These are phyloP conservation scores for Gracilaria gracilis DNA, from an alignment of 23 red algal species.

Conservation along the genomic window DNA sequence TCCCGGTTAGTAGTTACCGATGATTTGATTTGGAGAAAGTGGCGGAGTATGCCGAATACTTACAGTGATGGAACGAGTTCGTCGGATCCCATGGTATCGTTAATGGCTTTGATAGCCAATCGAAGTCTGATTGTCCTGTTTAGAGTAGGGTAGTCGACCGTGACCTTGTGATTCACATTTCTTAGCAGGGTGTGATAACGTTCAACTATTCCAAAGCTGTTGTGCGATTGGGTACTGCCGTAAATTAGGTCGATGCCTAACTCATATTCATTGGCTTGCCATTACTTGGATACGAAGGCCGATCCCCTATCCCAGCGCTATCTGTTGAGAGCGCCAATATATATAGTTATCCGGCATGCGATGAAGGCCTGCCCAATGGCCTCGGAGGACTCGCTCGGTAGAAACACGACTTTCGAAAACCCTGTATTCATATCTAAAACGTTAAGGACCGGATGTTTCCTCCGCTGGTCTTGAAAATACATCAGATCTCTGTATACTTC, in stretches of 20 bases:
- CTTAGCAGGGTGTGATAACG: neutral
- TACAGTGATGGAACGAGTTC: neutral
- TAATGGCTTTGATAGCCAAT: neutral
- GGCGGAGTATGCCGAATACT: neutral
- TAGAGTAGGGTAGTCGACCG: neutral
- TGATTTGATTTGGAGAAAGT: neutral
- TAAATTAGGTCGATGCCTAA: neutral
- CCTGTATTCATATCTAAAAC: conserved; percentile 33
- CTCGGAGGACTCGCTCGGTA: neutral
- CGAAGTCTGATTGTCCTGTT: neutral
- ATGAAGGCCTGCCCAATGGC: conserved; percentile 28
- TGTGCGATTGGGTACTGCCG: neutral
- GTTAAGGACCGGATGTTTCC: neutral
- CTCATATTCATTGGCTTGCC: neutral
- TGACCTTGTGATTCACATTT: neutral
- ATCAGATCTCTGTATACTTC: neutral
- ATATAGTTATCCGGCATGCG: conserved; percentile 17
- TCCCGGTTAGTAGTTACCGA: neutral
- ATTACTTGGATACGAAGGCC: neutral
- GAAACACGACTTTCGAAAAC: neutral
- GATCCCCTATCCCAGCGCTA: neutral
- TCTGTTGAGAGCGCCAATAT: conserved; percentile 19
- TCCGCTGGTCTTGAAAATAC: neutral
- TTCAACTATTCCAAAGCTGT: too few relatives aligned
- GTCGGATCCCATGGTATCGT: neutral